Percentiles rank a stretch among this genome's conserved stretches.
Conservation (phyloP, 1,284 basidiomycete genomes). For the Stereum hirsutum region DNA sequence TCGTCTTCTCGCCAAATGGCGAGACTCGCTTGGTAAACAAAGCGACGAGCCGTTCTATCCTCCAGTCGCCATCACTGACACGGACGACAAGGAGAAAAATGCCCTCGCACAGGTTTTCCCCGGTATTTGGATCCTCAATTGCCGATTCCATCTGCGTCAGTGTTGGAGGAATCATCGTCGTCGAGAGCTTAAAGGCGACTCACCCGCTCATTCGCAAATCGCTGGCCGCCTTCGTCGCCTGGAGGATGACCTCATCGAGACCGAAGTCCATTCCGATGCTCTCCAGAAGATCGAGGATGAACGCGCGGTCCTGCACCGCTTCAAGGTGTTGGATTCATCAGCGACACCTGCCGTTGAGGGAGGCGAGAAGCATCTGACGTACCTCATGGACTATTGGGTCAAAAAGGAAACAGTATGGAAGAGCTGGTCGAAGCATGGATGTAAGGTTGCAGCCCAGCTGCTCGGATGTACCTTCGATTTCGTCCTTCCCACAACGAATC, state of each 20-base stretch:
- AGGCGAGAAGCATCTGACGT: conserved; percentile 5
- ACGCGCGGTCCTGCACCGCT: no score
- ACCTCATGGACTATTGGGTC: conserved; percentile 13
- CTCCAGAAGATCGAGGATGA: no score
- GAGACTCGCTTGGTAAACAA: conserved; percentile 10
- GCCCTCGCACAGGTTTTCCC: conserved; percentile 22
- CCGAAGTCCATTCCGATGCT: no score
- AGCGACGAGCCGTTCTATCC: no score
- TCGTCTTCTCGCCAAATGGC: conserved; percentile 20
- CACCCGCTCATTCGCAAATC: not conserved
- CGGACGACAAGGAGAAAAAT: conserved; percentile 24
- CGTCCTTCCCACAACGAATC: conserved; percentile 28
- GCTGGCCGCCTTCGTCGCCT: not conserved
- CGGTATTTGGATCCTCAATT: conserved; percentile 23
- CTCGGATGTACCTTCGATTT: conserved; percentile 16
- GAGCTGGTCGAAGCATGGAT: conserved; percentile 22
- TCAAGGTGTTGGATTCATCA: no score
- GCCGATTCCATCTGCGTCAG: conserved; percentile 30
- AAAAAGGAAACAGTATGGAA: conserved; percentile 16
- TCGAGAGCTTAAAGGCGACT: not conserved
- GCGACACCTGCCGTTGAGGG: no score
- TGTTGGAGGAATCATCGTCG: conserved; percentile 23
- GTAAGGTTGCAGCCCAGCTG: conserved; percentile 13
- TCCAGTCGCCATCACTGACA: conserved; percentile 29
- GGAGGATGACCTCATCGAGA: no score